Base-by-base conservation (phyloP, 176 grass and related monocot species). In the Oryza nivara region DNA sequence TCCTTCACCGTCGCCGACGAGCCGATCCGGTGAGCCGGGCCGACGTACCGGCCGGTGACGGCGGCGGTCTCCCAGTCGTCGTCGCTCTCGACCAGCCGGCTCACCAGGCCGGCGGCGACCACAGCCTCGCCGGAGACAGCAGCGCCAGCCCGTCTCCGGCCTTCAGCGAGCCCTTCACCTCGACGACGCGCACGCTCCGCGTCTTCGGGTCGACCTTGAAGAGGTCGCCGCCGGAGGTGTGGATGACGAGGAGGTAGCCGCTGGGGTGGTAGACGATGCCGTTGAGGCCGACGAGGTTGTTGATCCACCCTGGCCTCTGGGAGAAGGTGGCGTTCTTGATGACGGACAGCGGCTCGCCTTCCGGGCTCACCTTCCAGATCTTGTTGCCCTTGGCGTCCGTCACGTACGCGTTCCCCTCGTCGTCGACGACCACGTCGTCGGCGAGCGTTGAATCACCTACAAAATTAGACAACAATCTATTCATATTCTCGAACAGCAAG, bases 211-310 rank as follows among this genome's bases (percentile, higher is more conserved):
- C 72, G 67, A 98, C 68, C 88, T 94, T 98, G 79, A 95, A 98
- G 67, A 95, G 89, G 89, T 89, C 64, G 13, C 96, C 93, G 43
- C 91, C 89, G 0, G 89, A 80, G 51, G 91, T 98, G 89, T 98
- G 96, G 51, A 98, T 69, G 73, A 92, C 91, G 17, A 98, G 88
- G 43, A 98, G 89, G 87, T 93, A 98, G 60, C 93, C 93, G 77
- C 86, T 92, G 13, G 93, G 93, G 64, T 98, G 91, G 88, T 92
- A 79, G 16, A 87, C 78, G 17, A 98, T 94, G 76, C 93, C 96
- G 75, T 98, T 98, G 34, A 95, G 75, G 56, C 88, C 96, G 12
- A 94, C 0, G 45, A 95, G 47, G 86, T 95, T 98, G 78, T 91
- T 68, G 65, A 71, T 23, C 48, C 17, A 68, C 16, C 91, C 89